phyloP scores from a whole-genome alignment of 1,139 yeast genomes.

The Pichia sp. region DNA sequence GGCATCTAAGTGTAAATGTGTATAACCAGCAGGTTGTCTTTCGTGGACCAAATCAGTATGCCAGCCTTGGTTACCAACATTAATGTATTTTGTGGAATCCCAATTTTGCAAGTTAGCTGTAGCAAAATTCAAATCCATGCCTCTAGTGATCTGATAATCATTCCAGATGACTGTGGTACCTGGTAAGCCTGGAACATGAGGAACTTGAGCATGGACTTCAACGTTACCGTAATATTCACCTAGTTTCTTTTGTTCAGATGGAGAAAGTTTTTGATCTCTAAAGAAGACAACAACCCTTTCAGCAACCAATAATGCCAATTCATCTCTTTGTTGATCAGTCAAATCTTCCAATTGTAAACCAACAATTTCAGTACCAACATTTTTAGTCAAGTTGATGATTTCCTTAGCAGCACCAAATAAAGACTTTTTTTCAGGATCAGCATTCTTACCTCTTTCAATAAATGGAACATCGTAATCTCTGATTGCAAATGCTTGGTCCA shows the following conservation, averaged over 20 bases:
- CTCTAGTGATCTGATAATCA: conserved; percentile 32
- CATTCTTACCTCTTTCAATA: conserved; percentile 46
- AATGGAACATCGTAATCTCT: conserved; percentile 29
- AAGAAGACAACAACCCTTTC: conserved; percentile 51
- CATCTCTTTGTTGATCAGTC: conserved; percentile 51
- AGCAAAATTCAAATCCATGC: conserved; percentile 17
- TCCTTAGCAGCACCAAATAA: conserved; percentile 49
- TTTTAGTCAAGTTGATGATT: conserved; percentile 45
- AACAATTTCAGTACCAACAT: conserved; percentile 55
- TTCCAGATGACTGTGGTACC: conserved; percentile 58
- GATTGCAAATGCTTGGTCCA: conserved; percentile 45
- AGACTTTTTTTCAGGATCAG: conserved; percentile 54
- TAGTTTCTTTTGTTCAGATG: conserved; percentile 43
- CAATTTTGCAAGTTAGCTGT: conserved; percentile 25
- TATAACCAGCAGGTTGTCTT: conserved; percentile 47
- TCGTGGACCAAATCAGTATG: conserved; percentile 50
- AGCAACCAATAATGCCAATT: conserved; percentile 49
- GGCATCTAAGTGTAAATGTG: conserved; percentile 46
- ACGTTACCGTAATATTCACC: conserved; percentile 47
- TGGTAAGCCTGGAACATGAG: conserved; percentile 40
- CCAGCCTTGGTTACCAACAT: conserved; percentile 33
- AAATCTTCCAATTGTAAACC: conserved; percentile 52
- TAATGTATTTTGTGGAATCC: conserved; percentile 24
- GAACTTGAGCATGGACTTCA: conserved; percentile 48
- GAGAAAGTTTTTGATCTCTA: conserved; percentile 46